Evolutionary conservation across 495 filamentous ascomycete genomes (phyloP), one percentile per base, ranked within the genome.

Genomic region (Endocarpon pusillum): DNA sequence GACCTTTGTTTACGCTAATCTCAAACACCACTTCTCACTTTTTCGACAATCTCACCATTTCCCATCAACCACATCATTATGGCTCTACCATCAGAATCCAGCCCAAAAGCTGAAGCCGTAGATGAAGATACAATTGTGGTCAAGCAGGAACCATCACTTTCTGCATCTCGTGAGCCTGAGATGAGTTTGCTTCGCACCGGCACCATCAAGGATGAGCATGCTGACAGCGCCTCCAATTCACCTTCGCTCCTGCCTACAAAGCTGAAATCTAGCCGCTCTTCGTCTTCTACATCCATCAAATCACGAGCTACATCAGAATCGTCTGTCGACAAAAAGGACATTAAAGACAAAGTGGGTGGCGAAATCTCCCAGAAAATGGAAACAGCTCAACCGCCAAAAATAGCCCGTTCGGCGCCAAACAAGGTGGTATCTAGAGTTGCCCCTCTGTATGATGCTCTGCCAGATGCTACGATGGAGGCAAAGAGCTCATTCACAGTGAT

Each of bases 401-500:
- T 83, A 27, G 63, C 75, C 27, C 76, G 82, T 32, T 85, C 73
- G 50, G 53, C 72, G 10, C 81, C 79, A 20, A 74, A 79, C 39
- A 92, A 84, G 51, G 50, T 72, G 35, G 50, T 65, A 21, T 42
- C 64, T 33, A 65, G 67, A 32, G 61, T 73, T 17, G 69, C 75
- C 25, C 62, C 56, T 26, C 58, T 93, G 1, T 89, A 75, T 55
- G 49, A 62, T 38, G 58, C 86, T 47, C 54, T 83, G 14, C 71
- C 74, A 9, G 73, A 86, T 51, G 75, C 69, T 42, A 91, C 81
- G 4, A 59, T 57, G 5, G 81, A 91, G 36, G 78, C 89, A 3
- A 71, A 66, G 45, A 51, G 54, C 7, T 72, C 67, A n/a, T 99
- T 99, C 45, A 66, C 80, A 37, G 62, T 83, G 16, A 84, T 99